Evolutionary conservation across 352 stramenopile genomes (phyloP).

Genomic region (Globisporangium acanthophoron): DNA sequence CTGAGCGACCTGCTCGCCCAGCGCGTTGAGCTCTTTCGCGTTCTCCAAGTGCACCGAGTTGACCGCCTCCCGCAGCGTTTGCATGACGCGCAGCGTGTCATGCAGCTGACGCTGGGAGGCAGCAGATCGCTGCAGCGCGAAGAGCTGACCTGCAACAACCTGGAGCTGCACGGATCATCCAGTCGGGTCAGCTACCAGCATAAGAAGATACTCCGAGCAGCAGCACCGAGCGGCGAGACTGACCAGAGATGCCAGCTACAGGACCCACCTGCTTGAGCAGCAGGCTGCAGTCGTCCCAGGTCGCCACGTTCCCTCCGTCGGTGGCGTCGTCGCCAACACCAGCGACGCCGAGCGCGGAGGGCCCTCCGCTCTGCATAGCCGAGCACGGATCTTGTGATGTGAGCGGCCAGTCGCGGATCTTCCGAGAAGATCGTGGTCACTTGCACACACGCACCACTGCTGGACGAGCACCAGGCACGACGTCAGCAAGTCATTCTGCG

Average conservation of each 20-base stretch:
- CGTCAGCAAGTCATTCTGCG: no score
- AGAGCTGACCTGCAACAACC: constrained; percentile 1
- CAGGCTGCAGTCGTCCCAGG: constrained; percentile 1
- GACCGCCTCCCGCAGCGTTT: neutral
- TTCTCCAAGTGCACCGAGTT: neutral
- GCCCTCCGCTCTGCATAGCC: neutral
- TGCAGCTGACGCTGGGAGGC: neutral
- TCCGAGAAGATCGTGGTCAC: no score
- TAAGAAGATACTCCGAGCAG: neutral
- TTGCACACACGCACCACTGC: no score
- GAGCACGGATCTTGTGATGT: neutral
- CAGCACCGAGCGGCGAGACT: neutral
- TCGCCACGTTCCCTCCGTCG: neutral
- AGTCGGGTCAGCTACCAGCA: neutral
- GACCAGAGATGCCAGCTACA: neutral
- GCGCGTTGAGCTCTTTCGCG: neutral
- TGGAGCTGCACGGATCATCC: neutral
- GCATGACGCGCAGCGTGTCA: neutral
- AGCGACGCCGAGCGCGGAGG: neutral
- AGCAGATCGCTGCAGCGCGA: neutral
- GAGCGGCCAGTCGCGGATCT: neutral
- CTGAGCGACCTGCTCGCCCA: neutral
- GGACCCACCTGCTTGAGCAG: constrained; percentile 2
- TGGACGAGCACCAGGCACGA: no score
- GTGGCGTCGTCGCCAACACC: neutral